A percentile compares a stretch with the other conserved stretches of the same genome.
Evolutionary conservation across 345 rosid genomes (phyloP).

Genomic region (Toxicodendron radicans): DNA sequence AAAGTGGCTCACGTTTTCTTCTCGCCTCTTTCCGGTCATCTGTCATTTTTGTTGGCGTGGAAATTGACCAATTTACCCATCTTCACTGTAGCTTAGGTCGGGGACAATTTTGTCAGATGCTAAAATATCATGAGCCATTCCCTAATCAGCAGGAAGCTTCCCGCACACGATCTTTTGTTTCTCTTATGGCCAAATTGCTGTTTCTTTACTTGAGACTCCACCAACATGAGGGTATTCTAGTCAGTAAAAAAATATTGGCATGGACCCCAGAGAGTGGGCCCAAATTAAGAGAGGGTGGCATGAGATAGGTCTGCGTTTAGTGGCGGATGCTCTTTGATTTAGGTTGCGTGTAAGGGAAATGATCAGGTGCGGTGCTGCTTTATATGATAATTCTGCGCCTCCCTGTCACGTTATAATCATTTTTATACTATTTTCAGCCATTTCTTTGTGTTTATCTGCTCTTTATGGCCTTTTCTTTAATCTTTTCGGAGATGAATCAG

Average conservation of each 20-base stretch:
- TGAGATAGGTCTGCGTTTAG: conserved; percentile 14
- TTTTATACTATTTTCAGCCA: neutral
- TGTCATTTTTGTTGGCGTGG: conserved; percentile 26
- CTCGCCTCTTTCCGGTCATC: conserved; percentile 37
- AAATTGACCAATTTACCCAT: conserved; percentile 29
- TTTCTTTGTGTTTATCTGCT: conserved; percentile 6
- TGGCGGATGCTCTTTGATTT: neutral
- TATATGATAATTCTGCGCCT: neutral
- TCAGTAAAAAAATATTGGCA: neutral
- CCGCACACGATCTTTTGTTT: neutral
- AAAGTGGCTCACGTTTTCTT: conserved; percentile 38
- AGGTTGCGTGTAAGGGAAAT: neutral
- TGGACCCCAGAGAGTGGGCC: conserved; percentile 13
- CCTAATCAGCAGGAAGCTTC: conserved; percentile 25
- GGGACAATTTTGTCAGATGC: conserved; percentile 31
- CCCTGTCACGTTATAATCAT: too few species aligned
- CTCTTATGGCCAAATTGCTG: neutral
- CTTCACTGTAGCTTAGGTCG: neutral
- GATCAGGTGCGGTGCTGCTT: conserved; percentile 13
- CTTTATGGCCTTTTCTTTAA: neutral
- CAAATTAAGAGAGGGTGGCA: neutral
- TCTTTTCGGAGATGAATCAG: conserved; percentile 5
- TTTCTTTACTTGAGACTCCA: neutral
- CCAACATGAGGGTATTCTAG: conserved; percentile 15
- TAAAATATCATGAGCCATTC: neutral